phyloP scores from a whole-genome alignment of 805 yeast species.

The Metschnikowia chrysomelidarum region DNA sequence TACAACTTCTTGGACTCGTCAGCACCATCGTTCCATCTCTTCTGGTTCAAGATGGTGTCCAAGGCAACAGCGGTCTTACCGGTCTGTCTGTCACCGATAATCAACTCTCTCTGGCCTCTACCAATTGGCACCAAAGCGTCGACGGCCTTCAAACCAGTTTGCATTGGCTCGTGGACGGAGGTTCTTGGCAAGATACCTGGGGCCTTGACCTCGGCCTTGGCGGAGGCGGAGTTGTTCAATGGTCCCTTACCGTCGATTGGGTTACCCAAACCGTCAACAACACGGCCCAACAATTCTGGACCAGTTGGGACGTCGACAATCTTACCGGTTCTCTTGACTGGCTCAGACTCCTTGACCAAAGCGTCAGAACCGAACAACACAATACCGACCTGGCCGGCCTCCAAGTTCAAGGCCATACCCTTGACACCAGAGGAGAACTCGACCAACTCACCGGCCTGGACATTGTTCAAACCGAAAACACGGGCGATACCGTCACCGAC shows the following conservation, averaged over 20 bases:
- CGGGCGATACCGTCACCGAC: slow-evolving; percentile 99
- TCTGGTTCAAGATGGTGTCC: slow-evolving; percentile 98
- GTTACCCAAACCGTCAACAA: slow-evolving; percentile 98
- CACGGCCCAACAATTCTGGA: slow-evolving; percentile 97
- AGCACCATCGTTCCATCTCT: slow-evolving; percentile 94
- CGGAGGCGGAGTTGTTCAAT: slow-evolving; percentile 73
- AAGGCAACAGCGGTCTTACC: slow-evolving; percentile 99
- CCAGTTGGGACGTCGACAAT: slow-evolving; percentile 99
- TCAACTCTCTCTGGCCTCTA: slow-evolving; percentile 99
- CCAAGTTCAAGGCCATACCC: slow-evolving; percentile 99
- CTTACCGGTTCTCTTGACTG: slow-evolving; percentile 99
- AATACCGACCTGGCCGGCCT: slow-evolving; percentile 99
- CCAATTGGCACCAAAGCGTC: slow-evolving; percentile 99
- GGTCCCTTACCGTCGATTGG: slow-evolving; percentile 99
- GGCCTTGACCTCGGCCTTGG: slow-evolving; percentile 99
- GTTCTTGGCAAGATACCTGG: slow-evolving; percentile 99
- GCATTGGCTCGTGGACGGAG: slow-evolving; percentile 98
- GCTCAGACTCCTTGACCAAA: slow-evolving; percentile 98
- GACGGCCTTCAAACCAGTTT: slow-evolving; percentile 98
- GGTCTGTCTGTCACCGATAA: slow-evolving; percentile 99
- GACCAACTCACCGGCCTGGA: slow-evolving; percentile 99
- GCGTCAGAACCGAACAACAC: slow-evolving; percentile 99
- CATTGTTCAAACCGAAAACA: slow-evolving; percentile 98
- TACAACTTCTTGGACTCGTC: slow-evolving; percentile 98
- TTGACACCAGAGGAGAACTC: slow-evolving; percentile 99